These are phyloP conservation scores for Cinnamomum chago DNA, from an alignment of 164 flowering plant genomes.

Conservation along the genomic window DNA sequence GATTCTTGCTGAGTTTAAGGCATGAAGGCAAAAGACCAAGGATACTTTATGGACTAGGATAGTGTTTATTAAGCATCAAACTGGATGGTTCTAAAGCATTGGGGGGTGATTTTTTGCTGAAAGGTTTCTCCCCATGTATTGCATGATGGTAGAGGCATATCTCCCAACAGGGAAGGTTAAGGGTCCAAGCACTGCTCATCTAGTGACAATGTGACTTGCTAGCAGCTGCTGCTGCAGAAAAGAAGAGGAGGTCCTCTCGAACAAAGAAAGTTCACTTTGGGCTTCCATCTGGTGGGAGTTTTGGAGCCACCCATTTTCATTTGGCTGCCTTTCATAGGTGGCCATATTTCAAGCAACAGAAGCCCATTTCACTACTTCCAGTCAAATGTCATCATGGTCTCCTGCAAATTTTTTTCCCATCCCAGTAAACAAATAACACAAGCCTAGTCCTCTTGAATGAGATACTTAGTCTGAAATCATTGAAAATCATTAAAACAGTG, in stretches of 20 bases:
- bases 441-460: neutral
- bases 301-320: neutral
- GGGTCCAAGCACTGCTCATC: no score
- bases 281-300: neutral
- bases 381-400: neutral
- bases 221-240: neutral
- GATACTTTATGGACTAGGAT: no score
- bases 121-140: no score
- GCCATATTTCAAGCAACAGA: neutral
- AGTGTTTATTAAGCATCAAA: no score
- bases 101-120: no score
- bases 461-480: constrained; percentile 1
- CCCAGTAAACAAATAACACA: neutral
- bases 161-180: no score
- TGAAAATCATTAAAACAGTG: neutral
- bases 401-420: neutral
- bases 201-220: neutral
- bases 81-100: no score
- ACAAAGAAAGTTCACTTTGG: neutral
- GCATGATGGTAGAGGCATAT: no score
- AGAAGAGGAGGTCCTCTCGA: neutral
- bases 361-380: neutral
- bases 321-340: neutral
- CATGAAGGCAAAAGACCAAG: no score
- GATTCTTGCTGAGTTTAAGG: no score